These are phyloP conservation scores for Microascus cirrosus DNA, from an alignment of 2,329 filamentous ascomycete genomes.

Conservation along the genomic window DNA sequence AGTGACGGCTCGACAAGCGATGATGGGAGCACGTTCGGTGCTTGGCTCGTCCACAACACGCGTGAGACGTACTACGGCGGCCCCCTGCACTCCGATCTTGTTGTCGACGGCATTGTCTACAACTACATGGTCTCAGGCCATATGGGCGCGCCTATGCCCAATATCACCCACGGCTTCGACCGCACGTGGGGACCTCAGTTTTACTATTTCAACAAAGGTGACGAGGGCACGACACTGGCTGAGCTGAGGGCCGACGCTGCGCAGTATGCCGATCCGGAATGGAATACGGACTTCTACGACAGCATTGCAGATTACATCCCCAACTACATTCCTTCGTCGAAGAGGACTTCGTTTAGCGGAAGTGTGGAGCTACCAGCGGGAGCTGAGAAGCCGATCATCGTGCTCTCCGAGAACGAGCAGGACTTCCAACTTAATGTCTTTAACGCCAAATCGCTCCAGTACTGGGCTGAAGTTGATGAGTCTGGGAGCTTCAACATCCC, in stretches of 20 bases:
- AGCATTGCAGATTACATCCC: conserved; percentile 47
- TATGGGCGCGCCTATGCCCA: conserved; percentile 50
- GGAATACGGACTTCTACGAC: conserved; percentile 53
- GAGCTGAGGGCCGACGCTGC: conserved; percentile 31
- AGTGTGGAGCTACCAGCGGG: conserved; percentile 38
- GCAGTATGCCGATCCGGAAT: conserved; percentile 35
- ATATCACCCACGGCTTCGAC: conserved; percentile 54
- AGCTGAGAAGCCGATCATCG: conserved; percentile 39
- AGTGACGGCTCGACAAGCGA: conserved; percentile 26
- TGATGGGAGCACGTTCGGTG: conserved; percentile 42
- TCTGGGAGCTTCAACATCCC: conserved; percentile 38
- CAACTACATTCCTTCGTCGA: conserved; percentile 42
- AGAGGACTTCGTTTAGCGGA: conserved; percentile 37
- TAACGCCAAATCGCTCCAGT: conserved; percentile 45
- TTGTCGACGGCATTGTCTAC: conserved; percentile 54
- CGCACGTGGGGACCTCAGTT: conserved; percentile 54
- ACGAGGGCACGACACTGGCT: conserved; percentile 3
- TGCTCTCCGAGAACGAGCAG: conserved; percentile 28
- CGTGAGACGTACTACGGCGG: conserved; percentile 53
- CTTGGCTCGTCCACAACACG: conserved; percentile 55
- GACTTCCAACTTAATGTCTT: conserved; percentile 31
- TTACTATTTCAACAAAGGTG: conserved; percentile 45
- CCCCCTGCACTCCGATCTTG: conserved; percentile 50
- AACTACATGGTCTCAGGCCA: conserved; percentile 54
- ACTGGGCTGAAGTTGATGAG: conserved; percentile 43